Evolutionary conservation across 1,284 basidiomycete genomes (phyloP), one percentile per base, ranked within the genome.

Genomic region (Lentinula novae-zelandiae): DNA sequence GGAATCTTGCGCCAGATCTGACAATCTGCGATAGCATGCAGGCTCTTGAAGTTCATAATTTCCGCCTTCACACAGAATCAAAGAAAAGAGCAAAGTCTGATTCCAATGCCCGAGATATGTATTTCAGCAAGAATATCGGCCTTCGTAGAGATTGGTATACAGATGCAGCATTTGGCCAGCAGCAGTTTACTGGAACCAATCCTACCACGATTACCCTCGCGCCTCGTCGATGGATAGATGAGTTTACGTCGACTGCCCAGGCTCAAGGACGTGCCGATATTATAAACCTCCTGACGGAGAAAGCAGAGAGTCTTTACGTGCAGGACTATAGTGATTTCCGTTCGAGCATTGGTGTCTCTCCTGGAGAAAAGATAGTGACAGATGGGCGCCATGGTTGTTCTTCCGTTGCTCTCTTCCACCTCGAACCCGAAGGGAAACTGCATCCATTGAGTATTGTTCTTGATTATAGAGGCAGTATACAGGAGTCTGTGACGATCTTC

Each of bases 391-490:
- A 65, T 52, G 67, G 66, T 1, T 67, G 68, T 53, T 60, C 68
- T 0, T 64, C 70, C 9, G 69, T 71, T 17, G 65, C 56, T 0
- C 66, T 71, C 27, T 71, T 70, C 58, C 63, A 64, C 44, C 69
- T 71, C 39, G 57, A 63, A 7, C 40, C 68, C 5, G 17, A 57
- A 9, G 70, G 70, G 1, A 63, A 65, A 50, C 46, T 71, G 2
- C 70, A 71, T 56, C 70, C 70, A 10, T 36, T 71, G n/a, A 68
- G 68, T 48, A 69, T 71, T 58, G 63, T 62, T 12, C 55, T 70
- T 27, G 70, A 71, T 54, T 70, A 68, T 62, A 67, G 65, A 49
- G 68, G 67, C 12, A 67, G 63, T 61, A 64, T 69, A 60, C 63
- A 64, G 5, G 57, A 52, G 1, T 67, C 67, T 31, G 68, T 70